phyloP scores from a whole-genome alignment of 2,329 filamentous ascomycete genomes.

The Pestalotiopsis sp. region DNA sequence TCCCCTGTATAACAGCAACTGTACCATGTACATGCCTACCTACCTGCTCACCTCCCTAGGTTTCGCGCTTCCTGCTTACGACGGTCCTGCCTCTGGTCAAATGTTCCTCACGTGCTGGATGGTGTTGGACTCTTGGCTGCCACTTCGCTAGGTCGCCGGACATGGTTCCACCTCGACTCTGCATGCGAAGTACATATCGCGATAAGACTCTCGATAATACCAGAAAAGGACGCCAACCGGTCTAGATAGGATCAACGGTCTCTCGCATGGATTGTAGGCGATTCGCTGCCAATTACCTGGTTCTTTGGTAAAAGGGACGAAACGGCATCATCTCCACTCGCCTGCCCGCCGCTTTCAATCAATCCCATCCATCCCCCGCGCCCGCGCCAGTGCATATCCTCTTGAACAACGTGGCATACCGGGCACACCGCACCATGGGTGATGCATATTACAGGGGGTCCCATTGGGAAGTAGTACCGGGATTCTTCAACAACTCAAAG shows the following conservation, averaged over 20 bases:
- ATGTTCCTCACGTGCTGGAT: not conserved
- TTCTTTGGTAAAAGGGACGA: not conserved
- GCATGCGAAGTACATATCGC: not conserved
- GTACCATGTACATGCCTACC: not conserved
- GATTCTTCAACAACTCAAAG: not conserved
- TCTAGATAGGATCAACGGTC: slow-evolving; percentile 8
- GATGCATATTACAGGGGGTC: not conserved
- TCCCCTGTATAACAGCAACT: not conserved
- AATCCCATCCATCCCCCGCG: not conserved
- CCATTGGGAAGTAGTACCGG: not conserved
- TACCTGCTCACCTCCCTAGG: not conserved
- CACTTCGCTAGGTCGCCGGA: not conserved
- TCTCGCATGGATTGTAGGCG: not conserved
- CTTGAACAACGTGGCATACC: slow-evolving; percentile 9
- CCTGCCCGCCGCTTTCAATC: not conserved
- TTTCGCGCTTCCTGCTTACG: no score
- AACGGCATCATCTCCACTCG: not conserved
- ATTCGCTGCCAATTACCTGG: not conserved
- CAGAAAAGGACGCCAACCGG: not conserved
- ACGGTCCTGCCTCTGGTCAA: not conserved
- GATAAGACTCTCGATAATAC: slow-evolving; percentile 4
- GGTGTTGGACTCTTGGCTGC: not conserved
- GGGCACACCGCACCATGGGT: slow-evolving; percentile 1
- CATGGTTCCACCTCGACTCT: not conserved
- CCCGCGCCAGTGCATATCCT: slow-evolving; percentile 4